Conservation (phyloP, 306 rosid species). For the Alnus rubra region DNA sequence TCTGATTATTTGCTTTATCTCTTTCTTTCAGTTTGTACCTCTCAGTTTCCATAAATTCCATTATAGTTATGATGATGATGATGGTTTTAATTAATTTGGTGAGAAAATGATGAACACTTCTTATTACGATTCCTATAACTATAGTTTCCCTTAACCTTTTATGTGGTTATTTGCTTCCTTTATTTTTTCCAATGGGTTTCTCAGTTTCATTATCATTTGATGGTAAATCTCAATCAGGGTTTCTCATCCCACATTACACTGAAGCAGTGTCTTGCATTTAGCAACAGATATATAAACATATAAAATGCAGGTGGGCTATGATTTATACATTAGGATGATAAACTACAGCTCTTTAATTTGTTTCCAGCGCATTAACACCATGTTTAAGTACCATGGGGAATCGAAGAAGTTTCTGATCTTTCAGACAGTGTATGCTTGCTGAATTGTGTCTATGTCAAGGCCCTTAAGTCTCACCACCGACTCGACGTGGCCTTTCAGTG, state of each 20-base stretch:
- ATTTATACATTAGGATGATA: neutral
- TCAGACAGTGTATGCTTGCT: slow-evolving; percentile 64
- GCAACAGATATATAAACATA: neutral
- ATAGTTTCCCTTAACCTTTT: too few relatives aligned
- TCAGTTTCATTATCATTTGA: too few relatives aligned
- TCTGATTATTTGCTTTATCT: neutral
- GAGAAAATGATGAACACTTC: neutral
- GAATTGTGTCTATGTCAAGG: slow-evolving; percentile 65
- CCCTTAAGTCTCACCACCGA: slow-evolving; percentile 77
- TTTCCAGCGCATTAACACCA: neutral
- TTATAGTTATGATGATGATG: neutral
- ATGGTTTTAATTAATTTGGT: too few relatives aligned
- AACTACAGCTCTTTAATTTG: neutral
- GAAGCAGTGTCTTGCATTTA: neutral
- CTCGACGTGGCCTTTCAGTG: slow-evolving; percentile 79
- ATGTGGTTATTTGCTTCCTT: too few relatives aligned
- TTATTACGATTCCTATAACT: too few relatives aligned
- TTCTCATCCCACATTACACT: neutral
- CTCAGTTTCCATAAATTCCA: neutral
- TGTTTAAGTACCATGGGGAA: neutral
- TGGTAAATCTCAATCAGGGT: too few relatives aligned
- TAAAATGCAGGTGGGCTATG: neutral
- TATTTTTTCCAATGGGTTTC: too few relatives aligned
- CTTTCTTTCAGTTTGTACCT: neutral
- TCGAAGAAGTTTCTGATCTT: neutral